Conservation (phyloP, 306 rosid species). For the Citrullus colocynthis region DNA sequence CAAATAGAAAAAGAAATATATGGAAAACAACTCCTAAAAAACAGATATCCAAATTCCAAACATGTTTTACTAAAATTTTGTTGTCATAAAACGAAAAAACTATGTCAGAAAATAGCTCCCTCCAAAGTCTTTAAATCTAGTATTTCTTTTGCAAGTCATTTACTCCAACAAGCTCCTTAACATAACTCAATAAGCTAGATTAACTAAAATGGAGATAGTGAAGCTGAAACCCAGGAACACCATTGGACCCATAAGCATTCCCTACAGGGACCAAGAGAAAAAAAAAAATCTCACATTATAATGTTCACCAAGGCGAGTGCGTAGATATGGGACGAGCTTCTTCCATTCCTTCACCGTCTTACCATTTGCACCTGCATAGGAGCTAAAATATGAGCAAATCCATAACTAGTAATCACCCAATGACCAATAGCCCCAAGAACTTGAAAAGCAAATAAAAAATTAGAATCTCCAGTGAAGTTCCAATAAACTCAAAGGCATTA, state of each 20-base stretch:
- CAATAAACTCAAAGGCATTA: background rate
- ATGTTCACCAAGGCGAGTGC: conserved; percentile 64
- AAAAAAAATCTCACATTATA: conserved; percentile 44
- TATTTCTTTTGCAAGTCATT: background rate
- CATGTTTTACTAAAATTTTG: background rate
- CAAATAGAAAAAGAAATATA: background rate
- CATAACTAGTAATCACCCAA: background rate
- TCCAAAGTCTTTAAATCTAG: background rate
- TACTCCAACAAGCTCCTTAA: background rate
- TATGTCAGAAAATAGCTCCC: background rate
- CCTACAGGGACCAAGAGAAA: background rate
- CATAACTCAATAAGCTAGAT: background rate
- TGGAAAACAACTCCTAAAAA: background rate
- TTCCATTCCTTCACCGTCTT: conserved; percentile 80
- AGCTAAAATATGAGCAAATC: background rate
- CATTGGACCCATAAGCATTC: background rate
- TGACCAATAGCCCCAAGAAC: background rate
- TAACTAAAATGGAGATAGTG: background rate
- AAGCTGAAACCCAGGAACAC: background rate
- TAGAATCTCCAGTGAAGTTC: background rate
- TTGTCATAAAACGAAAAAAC: background rate
- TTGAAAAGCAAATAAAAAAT: background rate
- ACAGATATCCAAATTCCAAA: background rate
- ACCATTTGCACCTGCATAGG: conserved; percentile 74
- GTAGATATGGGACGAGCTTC: conserved; percentile 69